Evolutionary conservation across 306 rosid genomes (phyloP).

Genomic region (Castanea mollissima): DNA sequence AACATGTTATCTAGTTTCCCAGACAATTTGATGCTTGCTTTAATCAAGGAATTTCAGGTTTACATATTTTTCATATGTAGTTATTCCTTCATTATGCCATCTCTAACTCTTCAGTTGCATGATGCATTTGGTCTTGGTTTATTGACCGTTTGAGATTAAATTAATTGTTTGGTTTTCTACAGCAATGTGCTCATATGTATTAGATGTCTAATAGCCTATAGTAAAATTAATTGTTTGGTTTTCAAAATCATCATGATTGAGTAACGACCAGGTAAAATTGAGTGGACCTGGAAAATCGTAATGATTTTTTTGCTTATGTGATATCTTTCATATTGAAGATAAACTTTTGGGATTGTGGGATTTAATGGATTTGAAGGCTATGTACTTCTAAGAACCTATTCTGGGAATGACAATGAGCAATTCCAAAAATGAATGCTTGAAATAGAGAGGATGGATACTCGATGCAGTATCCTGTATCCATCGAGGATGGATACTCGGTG

Average conservation of each 20-base stretch:
- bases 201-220: background rate
- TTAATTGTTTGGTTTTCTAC: background rate
- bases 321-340: too few relatives aligned
- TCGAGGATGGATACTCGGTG: too few relatives aligned
- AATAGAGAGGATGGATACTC: too few relatives aligned
- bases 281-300: background rate
- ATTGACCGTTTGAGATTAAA: slow-evolving; percentile 10
- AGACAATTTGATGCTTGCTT: slow-evolving; percentile 40
- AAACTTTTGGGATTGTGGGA: too few relatives aligned
- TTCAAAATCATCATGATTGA: background rate
- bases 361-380: too few relatives aligned
- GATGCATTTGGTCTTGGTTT: slow-evolving; percentile 35
- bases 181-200: background rate
- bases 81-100: slow-evolving; percentile 7
- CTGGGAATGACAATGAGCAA: too few relatives aligned
- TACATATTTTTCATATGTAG: slow-evolving; percentile 15
- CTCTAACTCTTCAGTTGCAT: slow-evolving; percentile 35
- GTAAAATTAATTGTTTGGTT: background rate
- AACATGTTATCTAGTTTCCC: slow-evolving; percentile 20
- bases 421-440: too few relatives aligned
- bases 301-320: too few relatives aligned
- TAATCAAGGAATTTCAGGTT: slow-evolving; percentile 34
- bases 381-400: too few relatives aligned
- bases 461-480: too few relatives aligned
- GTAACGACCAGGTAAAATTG: background rate